Evolutionary conservation across 2,329 filamentous ascomycete genomes (phyloP), one percentile per base, ranked within the genome.

Genomic region (Sarocladiaceae sp.): DNA sequence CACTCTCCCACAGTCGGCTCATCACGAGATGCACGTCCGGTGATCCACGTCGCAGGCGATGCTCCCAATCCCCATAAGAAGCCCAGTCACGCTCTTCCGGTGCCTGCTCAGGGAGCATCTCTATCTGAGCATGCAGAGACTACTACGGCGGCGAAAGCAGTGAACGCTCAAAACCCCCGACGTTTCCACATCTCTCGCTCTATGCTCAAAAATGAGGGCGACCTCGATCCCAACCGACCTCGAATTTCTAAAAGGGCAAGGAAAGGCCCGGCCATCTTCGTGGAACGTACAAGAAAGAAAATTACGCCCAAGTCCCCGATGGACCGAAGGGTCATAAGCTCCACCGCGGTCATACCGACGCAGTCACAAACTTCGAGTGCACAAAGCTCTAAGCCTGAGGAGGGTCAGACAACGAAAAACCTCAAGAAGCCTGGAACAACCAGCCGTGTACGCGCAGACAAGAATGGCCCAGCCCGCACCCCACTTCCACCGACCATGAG

Each of bases 161-260:
- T 5, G 7, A 33, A 13, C 26, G n/a, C 27, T 24, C 27, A 32
- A 16, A 19, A 9, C 9, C 10, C 10, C 3, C 40, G 76, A 45
- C 67, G 72, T 33, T 80, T 79, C 48, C 76, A 78, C 53, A 71
- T 80, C 48, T 78, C 74, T 13, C 65, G 68, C 46, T 66, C 63
- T 42, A 64, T 68, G 53, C 54, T 33, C 26, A 29, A 32, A 33
- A 47, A 53, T 9, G 50, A 55, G 33, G 44, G n/a, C n/a, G n/a
- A n/a, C n/a, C n/a, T n/a, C n/a, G n/a, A n/a, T n/a, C n/a, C n/a
- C n/a, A n/a, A n/a, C n/a, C 24, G n/a, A 5, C 20, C 37, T 5
- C 61, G 64, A 2, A 45, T 64, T 4, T 63, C 64, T 13, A 76
- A 73, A 57, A 65, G 65, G 45, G 52, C 50, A 4, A 64, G 68